Base-by-base conservation (phyloP, 2,329 filamentous ascomycete species). In the Claviceps cyperi region DNA sequence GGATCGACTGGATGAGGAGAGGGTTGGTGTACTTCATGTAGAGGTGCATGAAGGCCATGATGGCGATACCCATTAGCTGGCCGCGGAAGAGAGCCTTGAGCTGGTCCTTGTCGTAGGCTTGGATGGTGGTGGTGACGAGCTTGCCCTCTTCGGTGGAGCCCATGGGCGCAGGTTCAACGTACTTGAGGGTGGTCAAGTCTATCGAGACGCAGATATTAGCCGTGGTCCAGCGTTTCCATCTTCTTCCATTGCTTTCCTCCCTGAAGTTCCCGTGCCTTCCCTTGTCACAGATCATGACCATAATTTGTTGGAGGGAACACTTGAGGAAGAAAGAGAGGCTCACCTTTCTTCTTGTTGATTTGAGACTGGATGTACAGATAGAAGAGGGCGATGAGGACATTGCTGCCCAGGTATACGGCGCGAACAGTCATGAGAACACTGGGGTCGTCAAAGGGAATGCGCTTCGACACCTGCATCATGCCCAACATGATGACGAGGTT, bases 1-100 rank as follows among this genome's bases (percentile, higher is more conserved):
- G 92, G 73, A 98, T 95, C 68, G 86, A 94, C 80, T 98, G 92
- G 74, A 98, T 95, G 63, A 96, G 76, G 48, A 98, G 86, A 41
- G 92, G 92, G 81, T 97, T 98, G 74, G 90, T 97, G 83, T 97
- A 98, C 70, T 96, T 90, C 78, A 98, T 86, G 82, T 97, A 98
- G 54, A 98, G 58, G 74, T 98, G 92, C 91, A 98, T 97, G 64
- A 96, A 86, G 54, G 71, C 81, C 91, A 98, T 97, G 90, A 98
- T 98, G 68, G 79, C 90, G 52, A 98, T 76, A 53, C 92, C 92
- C 86, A 95, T 97, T 62, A 94, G 72, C 74, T 97, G 91, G 56
- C 83, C 79, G 69, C 92, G 92, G 78, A 91, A 87, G 57, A 88
- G 77, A 56, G 79, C 75, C 71, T 85, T 85, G 65, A 97, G 78